Base-by-base conservation (phyloP, 768 basidiomycete genomes). In the Termitomyces sp. region DNA sequence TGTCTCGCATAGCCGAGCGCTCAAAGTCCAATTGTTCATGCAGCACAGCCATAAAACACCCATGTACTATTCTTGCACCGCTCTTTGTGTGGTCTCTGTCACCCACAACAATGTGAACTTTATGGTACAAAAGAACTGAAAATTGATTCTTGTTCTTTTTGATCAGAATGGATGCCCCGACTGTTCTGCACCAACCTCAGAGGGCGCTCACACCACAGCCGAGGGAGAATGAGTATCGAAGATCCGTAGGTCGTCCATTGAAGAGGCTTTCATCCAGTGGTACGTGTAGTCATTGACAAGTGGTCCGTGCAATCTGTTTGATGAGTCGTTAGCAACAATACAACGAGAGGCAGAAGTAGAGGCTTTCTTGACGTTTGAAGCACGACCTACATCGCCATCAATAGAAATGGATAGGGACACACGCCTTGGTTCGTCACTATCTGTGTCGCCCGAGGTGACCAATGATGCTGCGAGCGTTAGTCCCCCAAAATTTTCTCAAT, bases 281-380 rank as follows among this genome's bases (percentile, higher is more conserved):
- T 86, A 61, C 51, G 81, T 57, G 20, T 33, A 16, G 20, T 35
- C 16, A 10, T n/a, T 11, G 16, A 36, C 16, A 36, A n/a, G 2
- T 26, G 33, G 9, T 28, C 30, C n/a, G 7, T 10, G 16, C 8
- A 51, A 35, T 5, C 24, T 18, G 11, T 32, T 22, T 49, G 22
- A 46, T 69, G 60, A 49, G 26, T 47, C 26, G 16, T 45, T 11
- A 52, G 50, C 70, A 87, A 86, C 80, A 52, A 86, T 93, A 26
- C 76, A 82, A 70, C 83, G 90, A 40, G 91, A 93, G 73, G 91
- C 88, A 36, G 76, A 79, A 46, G 66, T 68, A 35, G 68, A 74
- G 52, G 88, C 83, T 14, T 85, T 85, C 0, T 77, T 71, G 56
- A 80, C 86, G 28, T 67, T 89, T 24, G 69, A 81, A 36, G 74